Base-by-base conservation (phyloP, 2,329 filamentous ascomycete genomes). In the Aspergillus persii region DNA sequence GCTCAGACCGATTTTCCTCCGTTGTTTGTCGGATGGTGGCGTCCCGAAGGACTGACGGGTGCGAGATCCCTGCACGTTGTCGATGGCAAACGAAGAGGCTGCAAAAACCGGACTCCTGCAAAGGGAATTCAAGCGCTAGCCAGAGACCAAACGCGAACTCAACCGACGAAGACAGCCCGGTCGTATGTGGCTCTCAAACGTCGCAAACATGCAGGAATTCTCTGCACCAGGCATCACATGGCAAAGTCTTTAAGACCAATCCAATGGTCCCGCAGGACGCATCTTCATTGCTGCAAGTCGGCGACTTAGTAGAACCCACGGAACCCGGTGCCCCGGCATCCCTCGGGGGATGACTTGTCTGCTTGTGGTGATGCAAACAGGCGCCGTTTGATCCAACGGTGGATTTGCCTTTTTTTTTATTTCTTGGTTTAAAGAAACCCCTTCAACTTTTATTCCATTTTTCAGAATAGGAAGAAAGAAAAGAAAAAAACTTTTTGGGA, bases 221-320 rank as follows among this genome's bases (percentile, higher is more conserved):
- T 66, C 66, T 56, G 56, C 56, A 64, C 70, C 72, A 69, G 58
- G 60, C 60, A 65, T 67, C 64, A 65, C 63, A 70, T 68, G 71
- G 72, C 64, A 67, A 71, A 74, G 71, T 68, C 61, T 65, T 61
- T 62, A 56, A 68, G 75, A 77, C 75, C 75, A 77, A 76, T 77
- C 74, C 73, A 61, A 73, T 71, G 64, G 36, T 59, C 57, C 11
- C 46, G 7, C 50, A 41, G 58, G 53, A 50, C 59, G 56, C 60
- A 71, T 71, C 66, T 76, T 77, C 75, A 77, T 77, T 78, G 76
- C 71, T 77, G 61, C 76, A 72, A 77, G 76, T 76, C 76, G 63
- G 63, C 61, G 64, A 72, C 74, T 71, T 71, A 69, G 64, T 54
- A 58, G 44, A 46, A 44, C 64, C 68, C 71, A 66, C 69, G 67